A percentile compares a stretch with the other conserved stretches of the same genome.
These are phyloP conservation scores for Croton laevigatus DNA, from an alignment of 441 rosid genomes.

Conservation along the genomic window DNA sequence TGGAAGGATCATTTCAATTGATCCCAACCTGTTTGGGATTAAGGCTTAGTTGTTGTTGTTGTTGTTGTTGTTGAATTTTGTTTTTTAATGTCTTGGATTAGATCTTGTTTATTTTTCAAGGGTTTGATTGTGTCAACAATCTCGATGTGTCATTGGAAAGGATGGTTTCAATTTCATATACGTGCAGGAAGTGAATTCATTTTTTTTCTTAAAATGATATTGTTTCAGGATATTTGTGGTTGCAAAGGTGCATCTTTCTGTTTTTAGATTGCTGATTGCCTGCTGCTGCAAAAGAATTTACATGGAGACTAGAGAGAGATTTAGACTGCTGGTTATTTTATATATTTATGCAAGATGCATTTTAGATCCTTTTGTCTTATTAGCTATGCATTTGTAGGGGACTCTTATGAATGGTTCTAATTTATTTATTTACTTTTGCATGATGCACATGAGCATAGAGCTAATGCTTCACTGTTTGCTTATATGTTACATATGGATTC, in stretches of 20 bases:
- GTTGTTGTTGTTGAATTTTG: too few relatives aligned
- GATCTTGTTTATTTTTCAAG: too few relatives aligned
- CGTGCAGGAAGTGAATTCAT: neutral
- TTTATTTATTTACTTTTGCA: neutral
- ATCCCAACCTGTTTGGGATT: too few relatives aligned
- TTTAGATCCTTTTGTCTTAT: neutral
- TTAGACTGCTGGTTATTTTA: neutral
- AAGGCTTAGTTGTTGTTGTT: too few relatives aligned
- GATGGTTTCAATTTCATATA: neutral
- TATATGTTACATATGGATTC: slow-evolving; percentile 16
- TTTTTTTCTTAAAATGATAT: neutral
- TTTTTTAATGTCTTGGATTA: too few relatives aligned
- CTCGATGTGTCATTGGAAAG: neutral
- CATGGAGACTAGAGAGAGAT: neutral
- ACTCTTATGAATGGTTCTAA: neutral
- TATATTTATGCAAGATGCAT: neutral
- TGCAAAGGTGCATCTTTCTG: neutral
- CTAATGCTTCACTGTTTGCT: slow-evolving; percentile 19
- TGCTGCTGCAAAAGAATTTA: neutral
- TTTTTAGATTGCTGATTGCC: neutral
- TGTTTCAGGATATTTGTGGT: neutral
- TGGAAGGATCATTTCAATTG: too few relatives aligned
- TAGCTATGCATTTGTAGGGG: neutral
- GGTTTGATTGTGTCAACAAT: too few relatives aligned
- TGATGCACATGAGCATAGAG: neutral